phyloP scores from a whole-genome alignment of 495 filamentous ascomycete genomes.

The Hypoxylon subgilvum region DNA sequence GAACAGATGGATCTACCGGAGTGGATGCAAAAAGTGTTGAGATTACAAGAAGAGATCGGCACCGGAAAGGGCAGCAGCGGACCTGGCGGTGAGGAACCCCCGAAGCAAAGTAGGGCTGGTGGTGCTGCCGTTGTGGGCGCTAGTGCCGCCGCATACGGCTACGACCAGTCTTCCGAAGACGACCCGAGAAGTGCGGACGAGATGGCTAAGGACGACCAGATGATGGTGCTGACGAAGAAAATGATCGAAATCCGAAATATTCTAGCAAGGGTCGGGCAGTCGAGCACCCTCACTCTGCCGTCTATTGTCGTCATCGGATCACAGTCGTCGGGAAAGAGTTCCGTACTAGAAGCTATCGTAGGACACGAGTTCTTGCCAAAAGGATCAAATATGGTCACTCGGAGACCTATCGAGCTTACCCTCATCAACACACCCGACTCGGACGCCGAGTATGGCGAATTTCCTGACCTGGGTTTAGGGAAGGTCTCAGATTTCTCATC shows the following conservation, averaged over 20 bases:
- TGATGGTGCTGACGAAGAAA: constrained; percentile 98
- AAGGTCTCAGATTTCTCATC: constrained; percentile 92
- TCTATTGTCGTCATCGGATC: constrained; percentile 99
- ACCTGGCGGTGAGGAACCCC: constrained; percentile 53
- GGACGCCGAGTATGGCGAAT: constrained; percentile 92
- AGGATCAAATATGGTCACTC: constrained; percentile 97
- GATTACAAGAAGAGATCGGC: constrained; percentile 59
- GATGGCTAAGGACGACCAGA: constrained; percentile 88
- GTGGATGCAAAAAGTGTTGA: constrained; percentile 82
- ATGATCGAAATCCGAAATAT: constrained; percentile 99
- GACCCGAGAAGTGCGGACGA: constrained; percentile 66
- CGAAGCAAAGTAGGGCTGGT: constrained; percentile 68
- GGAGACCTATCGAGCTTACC: constrained; percentile 94
- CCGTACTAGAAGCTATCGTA: constrained; percentile 95
- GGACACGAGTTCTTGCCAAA: constrained; percentile 98
- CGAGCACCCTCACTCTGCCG: constrained; percentile 80
- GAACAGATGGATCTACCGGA: constrained; percentile 77
- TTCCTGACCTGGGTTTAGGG: constrained; percentile 86
- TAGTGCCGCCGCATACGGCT: constrained; percentile 77
- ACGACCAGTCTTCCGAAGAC: constrained; percentile 72
- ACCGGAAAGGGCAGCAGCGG: constrained; percentile 50
- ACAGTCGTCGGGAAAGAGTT: constrained; percentile 97
- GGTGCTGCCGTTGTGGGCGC: constrained; percentile 63
- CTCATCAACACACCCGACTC: constrained; percentile 94
- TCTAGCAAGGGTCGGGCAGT: constrained; percentile 87